A percentile compares a stretch with the other conserved stretches of the same genome.
Evolutionary conservation across 768 basidiomycete species (phyloP).

Genomic region (Tubosaeta brunneosetosa): DNA sequence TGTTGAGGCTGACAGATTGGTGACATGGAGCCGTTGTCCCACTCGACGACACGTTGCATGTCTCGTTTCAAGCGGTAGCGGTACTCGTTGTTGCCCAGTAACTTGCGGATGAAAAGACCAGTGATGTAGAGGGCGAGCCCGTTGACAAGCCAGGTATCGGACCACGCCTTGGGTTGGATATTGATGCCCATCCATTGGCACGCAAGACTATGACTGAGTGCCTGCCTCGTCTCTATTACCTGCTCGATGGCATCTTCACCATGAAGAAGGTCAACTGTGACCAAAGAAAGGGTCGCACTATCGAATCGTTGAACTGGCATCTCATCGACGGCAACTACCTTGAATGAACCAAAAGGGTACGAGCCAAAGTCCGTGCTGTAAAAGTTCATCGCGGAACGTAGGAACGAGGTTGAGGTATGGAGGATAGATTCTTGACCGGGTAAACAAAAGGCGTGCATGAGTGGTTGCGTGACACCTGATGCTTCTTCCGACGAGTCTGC

Average conservation of each 20-base stretch:
- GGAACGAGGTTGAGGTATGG: slow-evolving; percentile 61
- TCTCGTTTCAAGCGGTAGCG: slow-evolving; percentile 94
- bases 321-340: slow-evolving; percentile 90
- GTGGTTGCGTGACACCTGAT: slow-evolving; percentile 57
- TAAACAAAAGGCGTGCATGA: slow-evolving; percentile 89
- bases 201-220: slow-evolving; percentile 82
- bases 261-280: slow-evolving; percentile 78
- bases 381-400: slow-evolving; percentile 89
- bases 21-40: slow-evolving; percentile 84
- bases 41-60: slow-evolving; percentile 85
- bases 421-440: slow-evolving; percentile 81
- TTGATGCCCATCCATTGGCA: slow-evolving; percentile 98
- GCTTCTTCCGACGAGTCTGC: slow-evolving; percentile 62
- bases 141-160: slow-evolving; percentile 96
- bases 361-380: slow-evolving; percentile 90
- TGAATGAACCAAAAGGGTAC: slow-evolving; percentile 94
- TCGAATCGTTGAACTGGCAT: slow-evolving; percentile 79
- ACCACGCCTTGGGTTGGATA: slow-evolving; percentile 88
- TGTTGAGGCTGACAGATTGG: slow-evolving; percentile 91
- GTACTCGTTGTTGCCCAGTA: slow-evolving; percentile 96
- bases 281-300: slow-evolving; percentile 75
- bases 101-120: slow-evolving; percentile 77
- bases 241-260: slow-evolving; percentile 90
- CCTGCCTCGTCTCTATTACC: slow-evolving; percentile 83
- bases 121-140: slow-evolving; percentile 90